These are phyloP conservation scores for Cercophora samala DNA, from an alignment of 495 filamentous ascomycete genomes.

Conservation along the genomic window DNA sequence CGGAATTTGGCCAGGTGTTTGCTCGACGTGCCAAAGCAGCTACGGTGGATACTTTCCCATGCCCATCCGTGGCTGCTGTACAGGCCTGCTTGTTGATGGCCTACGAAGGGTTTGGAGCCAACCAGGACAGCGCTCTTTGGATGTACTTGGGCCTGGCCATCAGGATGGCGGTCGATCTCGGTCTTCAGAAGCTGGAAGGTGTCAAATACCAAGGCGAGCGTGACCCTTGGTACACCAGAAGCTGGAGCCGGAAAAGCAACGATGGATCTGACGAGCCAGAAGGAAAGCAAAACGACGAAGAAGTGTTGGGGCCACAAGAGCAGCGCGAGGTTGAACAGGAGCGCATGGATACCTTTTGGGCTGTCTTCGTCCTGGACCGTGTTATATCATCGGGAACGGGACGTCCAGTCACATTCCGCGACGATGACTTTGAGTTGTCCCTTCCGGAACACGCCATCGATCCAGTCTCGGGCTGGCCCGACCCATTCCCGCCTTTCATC, in stretches of 20 bases:
- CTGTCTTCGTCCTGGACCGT: constrained; percentile 79
- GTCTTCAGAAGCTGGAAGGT: constrained; percentile 73
- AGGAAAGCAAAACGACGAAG: constrained; percentile 40
- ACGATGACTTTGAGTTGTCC: constrained; percentile 74
- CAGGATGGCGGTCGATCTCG: constrained; percentile 80
- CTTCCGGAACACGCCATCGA: constrained; percentile 63
- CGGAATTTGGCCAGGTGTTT: constrained; percentile 67
- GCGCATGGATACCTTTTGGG: constrained; percentile 79
- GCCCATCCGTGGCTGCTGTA: constrained; percentile 72
- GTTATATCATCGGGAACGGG: constrained; percentile 84
- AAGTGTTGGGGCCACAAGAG: constrained; percentile 48
- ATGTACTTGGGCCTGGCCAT: constrained; percentile 86
- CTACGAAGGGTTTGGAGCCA: constrained; percentile 81
- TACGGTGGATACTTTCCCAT: constrained; percentile 72
- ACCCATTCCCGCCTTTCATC: constrained; percentile 73
- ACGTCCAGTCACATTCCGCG: constrained; percentile 71
- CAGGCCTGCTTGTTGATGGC: constrained; percentile 78
- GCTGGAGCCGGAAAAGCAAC: constrained; percentile 34
- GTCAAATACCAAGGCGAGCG: constrained; percentile 63
- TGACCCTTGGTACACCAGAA: constrained; percentile 47
- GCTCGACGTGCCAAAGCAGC: constrained; percentile 71
- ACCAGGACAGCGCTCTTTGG: constrained; percentile 83
- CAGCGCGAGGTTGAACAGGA: constrained; percentile 63
- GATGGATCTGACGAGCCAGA: constrained; percentile 31
- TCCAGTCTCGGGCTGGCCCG: constrained; percentile 61